A percentile compares a stretch with the other conserved stretches of the same genome.
These are phyloP conservation scores for Arthrobotrys entomopaga DNA, from an alignment of 2,329 filamentous ascomycete species.

Conservation along the genomic window DNA sequence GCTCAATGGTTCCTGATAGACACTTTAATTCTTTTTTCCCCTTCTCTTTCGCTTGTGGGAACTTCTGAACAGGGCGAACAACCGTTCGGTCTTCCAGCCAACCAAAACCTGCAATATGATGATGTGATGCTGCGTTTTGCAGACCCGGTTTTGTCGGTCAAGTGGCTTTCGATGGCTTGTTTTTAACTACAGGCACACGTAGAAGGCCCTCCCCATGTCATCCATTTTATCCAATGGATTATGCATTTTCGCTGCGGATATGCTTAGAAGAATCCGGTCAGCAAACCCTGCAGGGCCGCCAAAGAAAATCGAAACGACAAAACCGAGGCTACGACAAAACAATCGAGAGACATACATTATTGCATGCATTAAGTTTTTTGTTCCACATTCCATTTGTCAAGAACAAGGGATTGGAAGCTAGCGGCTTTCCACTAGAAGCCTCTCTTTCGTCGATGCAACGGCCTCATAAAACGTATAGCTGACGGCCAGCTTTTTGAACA, in stretches of 20 bases:
- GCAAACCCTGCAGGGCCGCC: constrained; percentile 33
- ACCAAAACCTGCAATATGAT: constrained; percentile 42
- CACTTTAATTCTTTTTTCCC: not conserved
- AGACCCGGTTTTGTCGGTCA: constrained; percentile 35
- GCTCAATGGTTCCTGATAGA: constrained; percentile 26
- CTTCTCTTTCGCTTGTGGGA: constrained; percentile 17
- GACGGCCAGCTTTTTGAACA: constrained; percentile 5
- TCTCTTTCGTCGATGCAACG: not conserved
- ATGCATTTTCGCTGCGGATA: constrained; percentile 30
- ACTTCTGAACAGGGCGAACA: not conserved
- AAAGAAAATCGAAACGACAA: constrained; percentile 12
- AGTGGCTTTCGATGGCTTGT: constrained; percentile 45
- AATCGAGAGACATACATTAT: constrained; percentile 33
- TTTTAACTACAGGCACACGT: constrained; percentile 21
- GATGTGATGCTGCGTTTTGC: constrained; percentile 45
- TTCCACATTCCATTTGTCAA: too few species aligned
- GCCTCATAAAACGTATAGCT: not conserved
- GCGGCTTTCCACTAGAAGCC: not conserved
- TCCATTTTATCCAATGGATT: constrained; percentile 35
- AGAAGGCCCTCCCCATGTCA: constrained; percentile 6
- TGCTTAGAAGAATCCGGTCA: constrained; percentile 25
- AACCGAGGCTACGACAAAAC: too few species aligned
- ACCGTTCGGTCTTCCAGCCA: not conserved
- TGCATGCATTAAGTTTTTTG: constrained; percentile 15
- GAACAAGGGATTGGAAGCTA: not conserved